Evolutionary conservation across 2,329 filamentous ascomycete genomes (phyloP), one percentile per base, ranked within the genome.

Genomic region (Fusarium tuaranense): DNA sequence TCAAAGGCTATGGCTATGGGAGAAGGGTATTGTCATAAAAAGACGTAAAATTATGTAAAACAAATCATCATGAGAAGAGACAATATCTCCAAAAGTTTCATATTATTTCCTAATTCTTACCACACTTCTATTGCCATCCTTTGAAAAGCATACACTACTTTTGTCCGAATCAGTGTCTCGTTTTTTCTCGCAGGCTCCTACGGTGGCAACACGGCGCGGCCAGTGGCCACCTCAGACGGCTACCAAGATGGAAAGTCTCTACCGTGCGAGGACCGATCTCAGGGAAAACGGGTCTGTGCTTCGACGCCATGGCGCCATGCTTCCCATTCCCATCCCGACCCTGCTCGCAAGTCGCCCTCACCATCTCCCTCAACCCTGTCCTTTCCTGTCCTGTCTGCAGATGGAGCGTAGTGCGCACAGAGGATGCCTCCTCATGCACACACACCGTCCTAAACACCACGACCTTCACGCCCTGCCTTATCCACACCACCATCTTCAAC

Each of bases 401-500:
- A 36, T 36, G 34, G 34, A 36, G 34, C 34, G 34, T 13, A 30
- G 55, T 32, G 30, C 38, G 25, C 58, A 41, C 38, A 61, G 58
- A 44, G 58, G 22, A 44, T 58, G n/a, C 20, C 34, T 13, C 22
- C 64, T 63, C 57, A 53, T 62, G 44, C 36, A 25, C 65, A 30
- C 58, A 63, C 65, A 67, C 65, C 63, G 22, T 61, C 39, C 30
- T 41, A 57, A 63, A 63, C 46, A 57, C 53, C 38, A 67, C 18
- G 18, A 36, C 20, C 18, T 44, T 36, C 65, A 67, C 65, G 46
- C 65, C 65, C 65, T 63, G 27, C 27, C 39, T 62, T 55, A 46
- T 27, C 58, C 65, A 67, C 65, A 67, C 65, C 65, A 67, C 65
- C 46, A 67, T 63, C 46, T 48, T 63, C 44, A 60, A 46, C 63